Conservation (phyloP, 2,329 filamentous ascomycete genomes). For the Cercospora sojina region DNA sequence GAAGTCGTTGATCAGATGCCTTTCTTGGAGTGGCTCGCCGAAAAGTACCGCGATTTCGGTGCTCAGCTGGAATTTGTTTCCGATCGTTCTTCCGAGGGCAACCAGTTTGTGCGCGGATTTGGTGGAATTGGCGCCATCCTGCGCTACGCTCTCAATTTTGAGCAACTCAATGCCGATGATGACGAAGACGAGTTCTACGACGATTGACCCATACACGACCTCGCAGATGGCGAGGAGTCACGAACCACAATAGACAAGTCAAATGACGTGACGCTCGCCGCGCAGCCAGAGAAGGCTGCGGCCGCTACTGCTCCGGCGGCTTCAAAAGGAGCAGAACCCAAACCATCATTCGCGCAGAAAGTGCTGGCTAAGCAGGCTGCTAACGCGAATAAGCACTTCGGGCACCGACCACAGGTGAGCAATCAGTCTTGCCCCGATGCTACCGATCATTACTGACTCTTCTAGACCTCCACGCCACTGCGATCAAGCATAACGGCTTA, state of each 20-base stretch:
- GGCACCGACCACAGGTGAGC: constrained; percentile 32
- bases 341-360: constrained; percentile 25
- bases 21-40: constrained; percentile 99
- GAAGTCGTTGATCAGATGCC: constrained; percentile 82
- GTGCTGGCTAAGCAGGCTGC: constrained; percentile 23
- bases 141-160: constrained; percentile 99
- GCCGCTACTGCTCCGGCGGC: constrained; percentile 34
- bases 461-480: constrained; percentile 32
- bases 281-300: constrained; percentile 38
- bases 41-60: constrained; percentile 98
- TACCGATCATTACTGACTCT: constrained; percentile 16
- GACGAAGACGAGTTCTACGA: constrained; percentile 81
- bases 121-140: constrained; percentile 96
- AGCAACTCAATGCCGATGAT: constrained; percentile 88
- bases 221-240: constrained; percentile 71
- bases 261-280: constrained; percentile 57
- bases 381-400: constrained; percentile 24
- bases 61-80: constrained; percentile 95
- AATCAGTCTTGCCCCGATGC: not conserved
- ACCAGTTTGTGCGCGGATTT: constrained; percentile 99
- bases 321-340: constrained; percentile 21
- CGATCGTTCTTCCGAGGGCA: constrained; percentile 94
- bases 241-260: constrained; percentile 51
- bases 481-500: constrained; percentile 27
- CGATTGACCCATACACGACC: constrained; percentile 80